Conservation (phyloP, 2,329 filamentous ascomycete genomes). For the Fonsecaea monophora region DNA sequence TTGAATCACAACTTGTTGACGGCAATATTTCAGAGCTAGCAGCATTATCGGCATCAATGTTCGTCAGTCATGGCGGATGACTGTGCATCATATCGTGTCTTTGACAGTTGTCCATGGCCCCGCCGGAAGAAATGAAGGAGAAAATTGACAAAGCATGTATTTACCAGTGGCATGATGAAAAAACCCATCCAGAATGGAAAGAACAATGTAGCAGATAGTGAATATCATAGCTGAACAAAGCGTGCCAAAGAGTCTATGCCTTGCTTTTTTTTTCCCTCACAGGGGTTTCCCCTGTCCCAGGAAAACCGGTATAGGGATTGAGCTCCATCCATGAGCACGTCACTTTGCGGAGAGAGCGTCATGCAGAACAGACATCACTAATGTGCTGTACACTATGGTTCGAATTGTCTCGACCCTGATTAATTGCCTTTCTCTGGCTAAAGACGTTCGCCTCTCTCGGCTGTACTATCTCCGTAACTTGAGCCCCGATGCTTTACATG, state of each 20-base stretch:
- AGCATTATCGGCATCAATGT: constrained; percentile 30
- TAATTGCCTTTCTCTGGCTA: not conserved
- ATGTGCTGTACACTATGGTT: not conserved
- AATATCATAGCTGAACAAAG: constrained; percentile 32
- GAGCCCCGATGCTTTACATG: not conserved
- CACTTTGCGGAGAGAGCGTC: not conserved
- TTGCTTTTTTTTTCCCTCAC: not conserved
- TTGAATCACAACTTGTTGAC: constrained; percentile 25
- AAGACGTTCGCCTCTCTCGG: not conserved
- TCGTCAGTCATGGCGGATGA: constrained; percentile 16
- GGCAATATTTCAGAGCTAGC: constrained; percentile 29
- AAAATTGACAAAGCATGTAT: constrained; percentile 30
- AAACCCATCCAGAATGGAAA: constrained; percentile 24
- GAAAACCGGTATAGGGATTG: not conserved
- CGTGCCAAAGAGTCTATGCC: not conserved
- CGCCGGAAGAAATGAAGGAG: constrained; percentile 10
- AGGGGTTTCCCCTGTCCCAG: not conserved
- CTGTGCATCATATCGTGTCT: constrained; percentile 32
- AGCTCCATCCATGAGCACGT: not conserved
- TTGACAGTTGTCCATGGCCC: constrained; percentile 25
- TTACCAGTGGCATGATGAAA: constrained; percentile 31
- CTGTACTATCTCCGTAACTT: not conserved
- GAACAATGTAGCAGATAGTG: constrained; percentile 33
- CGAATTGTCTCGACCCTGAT: not conserved
- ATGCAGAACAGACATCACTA: not conserved